A percentile compares a stretch with the other conserved stretches of the same genome.
These are phyloP conservation scores for Mortierella sp. DNA, from an alignment of 371 early-diverging fungal species.

Conservation along the genomic window DNA sequence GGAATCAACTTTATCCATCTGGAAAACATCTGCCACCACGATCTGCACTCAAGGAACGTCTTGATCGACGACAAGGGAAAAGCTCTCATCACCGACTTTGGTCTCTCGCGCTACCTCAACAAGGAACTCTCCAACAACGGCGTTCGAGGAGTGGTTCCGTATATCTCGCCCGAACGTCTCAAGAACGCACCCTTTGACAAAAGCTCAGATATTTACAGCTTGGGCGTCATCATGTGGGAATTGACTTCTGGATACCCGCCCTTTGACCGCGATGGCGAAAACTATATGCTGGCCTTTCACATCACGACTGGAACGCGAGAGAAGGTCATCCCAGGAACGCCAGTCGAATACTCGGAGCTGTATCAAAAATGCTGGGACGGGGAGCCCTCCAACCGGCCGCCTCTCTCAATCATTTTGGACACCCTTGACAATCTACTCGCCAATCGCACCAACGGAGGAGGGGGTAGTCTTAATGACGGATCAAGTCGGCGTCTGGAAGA, in stretches of 20 bases:
- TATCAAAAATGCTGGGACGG: conserved; percentile 59
- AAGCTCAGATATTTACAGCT: conserved; percentile 65
- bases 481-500: not conserved
- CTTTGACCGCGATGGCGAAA: conserved; percentile 47
- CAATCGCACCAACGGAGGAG: not conserved
- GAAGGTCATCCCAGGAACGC: conserved; percentile 46
- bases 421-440: conserved; percentile 27
- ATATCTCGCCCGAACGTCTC: conserved; percentile 69
- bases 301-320: conserved; percentile 54
- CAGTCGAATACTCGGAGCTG: conserved; percentile 49
- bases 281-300: conserved; percentile 39
- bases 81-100: conserved; percentile 56
- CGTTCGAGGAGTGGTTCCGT: conserved; percentile 61
- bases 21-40: conserved; percentile 53
- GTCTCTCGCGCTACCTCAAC: conserved; percentile 46
- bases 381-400: conserved; percentile 47
- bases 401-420: conserved; percentile 22
- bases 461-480: conserved; percentile 7
- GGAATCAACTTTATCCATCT: conserved; percentile 54
- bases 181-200: conserved; percentile 59
- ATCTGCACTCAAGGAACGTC: conserved; percentile 58
- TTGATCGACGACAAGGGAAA: conserved; percentile 31
- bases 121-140: conserved; percentile 47
- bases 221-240: conserved; percentile 70
- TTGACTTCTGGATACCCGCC: conserved; percentile 60